These are phyloP conservation scores for Lentinula sp. DNA, from an alignment of 768 basidiomycete species.

Conservation along the genomic window DNA sequence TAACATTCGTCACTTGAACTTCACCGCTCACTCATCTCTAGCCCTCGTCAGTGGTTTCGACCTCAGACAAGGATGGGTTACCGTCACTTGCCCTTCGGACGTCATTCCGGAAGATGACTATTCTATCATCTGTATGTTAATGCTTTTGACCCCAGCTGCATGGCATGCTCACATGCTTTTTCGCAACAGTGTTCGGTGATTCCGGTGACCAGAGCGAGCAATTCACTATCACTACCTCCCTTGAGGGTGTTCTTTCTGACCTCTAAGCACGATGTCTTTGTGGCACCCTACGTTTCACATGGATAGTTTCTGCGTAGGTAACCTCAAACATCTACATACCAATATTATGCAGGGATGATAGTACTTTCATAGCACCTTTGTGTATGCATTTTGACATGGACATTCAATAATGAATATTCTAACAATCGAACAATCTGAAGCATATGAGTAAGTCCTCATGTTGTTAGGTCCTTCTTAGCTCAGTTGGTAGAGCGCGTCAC, in stretches of 20 bases:
- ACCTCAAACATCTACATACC: background rate
- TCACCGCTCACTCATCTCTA: background rate
- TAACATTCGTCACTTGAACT: background rate
- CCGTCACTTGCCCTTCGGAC: conserved; percentile 12
- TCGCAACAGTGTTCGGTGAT: conserved; percentile 23
- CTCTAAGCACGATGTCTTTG: background rate
- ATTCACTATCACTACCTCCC: conserved; percentile 17
- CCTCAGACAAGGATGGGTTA: conserved; percentile 13
- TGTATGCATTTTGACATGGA: background rate
- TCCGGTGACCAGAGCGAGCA: conserved; percentile 21
- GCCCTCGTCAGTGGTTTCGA: conserved; percentile 16
- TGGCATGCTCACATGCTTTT: background rate
- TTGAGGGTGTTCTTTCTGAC: background rate
- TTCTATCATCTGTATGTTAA: conserved; percentile 17
- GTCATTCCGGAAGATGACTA: conserved; percentile 15
- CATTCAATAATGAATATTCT: background rate
- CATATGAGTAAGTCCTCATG: too few relatives aligned
- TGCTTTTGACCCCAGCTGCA: background rate
- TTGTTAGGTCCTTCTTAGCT: conserved; percentile 38
- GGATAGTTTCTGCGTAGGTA: background rate
- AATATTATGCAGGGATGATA: background rate
- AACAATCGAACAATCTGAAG: background rate
- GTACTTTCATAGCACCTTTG: background rate
- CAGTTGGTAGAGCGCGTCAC: conserved; percentile 54
- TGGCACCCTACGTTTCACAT: too few relatives aligned